Base-by-base conservation (phyloP, 495 filamentous ascomycete species). In the Podospora pseudoanserina region DNA sequence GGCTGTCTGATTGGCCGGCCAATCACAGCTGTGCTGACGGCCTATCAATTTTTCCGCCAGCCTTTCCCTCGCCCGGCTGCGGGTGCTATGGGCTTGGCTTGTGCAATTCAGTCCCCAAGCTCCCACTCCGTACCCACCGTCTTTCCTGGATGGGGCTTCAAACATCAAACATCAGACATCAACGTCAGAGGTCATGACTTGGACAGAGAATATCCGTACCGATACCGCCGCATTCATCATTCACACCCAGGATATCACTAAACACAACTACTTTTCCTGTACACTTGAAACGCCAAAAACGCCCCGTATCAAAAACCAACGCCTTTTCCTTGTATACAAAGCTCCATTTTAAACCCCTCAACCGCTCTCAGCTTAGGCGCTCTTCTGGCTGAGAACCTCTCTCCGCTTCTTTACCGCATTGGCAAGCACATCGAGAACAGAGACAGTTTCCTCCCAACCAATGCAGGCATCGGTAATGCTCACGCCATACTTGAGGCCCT, bases 391-490 rank as follows among this genome's bases (percentile, higher is more conserved):
- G 11, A 80, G 72, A 2, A 82, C 68, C 70, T 88, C 82, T 70
- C 89, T 81, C 67, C 92, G 78, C 74, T 86, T 82, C 74, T 88
- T 87, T n/a, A 96, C 92, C 7, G 93, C 91, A 66, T 88, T 84
- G 11, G 95, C 96, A 55, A 99, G 84, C 53, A 83, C 79, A 72
- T 91, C 91, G 15, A 99, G 85, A 16, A 93, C 89, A 3, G 78
- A 79, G 71, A 94, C 89, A n/a, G 95, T 99, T 71, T 95, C 92
- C 71, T 96, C 90, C 92, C 92, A 97, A 76, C 87, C 82, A 73
- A 99, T 97, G 78, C 96, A 99, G 54, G 96, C 95, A 81, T 99
- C 96, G 3, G 96, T 99, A 77, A 99, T 98, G 72, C 91, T 94
- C 75, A 98, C 90, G 74, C 95, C 95, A 75, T 98, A 96, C 79